A percentile compares a stretch with the other conserved stretches of the same genome.
Evolutionary conservation across 768 basidiomycete species (phyloP).

Genomic region (Aureoboletus auriporus): DNA sequence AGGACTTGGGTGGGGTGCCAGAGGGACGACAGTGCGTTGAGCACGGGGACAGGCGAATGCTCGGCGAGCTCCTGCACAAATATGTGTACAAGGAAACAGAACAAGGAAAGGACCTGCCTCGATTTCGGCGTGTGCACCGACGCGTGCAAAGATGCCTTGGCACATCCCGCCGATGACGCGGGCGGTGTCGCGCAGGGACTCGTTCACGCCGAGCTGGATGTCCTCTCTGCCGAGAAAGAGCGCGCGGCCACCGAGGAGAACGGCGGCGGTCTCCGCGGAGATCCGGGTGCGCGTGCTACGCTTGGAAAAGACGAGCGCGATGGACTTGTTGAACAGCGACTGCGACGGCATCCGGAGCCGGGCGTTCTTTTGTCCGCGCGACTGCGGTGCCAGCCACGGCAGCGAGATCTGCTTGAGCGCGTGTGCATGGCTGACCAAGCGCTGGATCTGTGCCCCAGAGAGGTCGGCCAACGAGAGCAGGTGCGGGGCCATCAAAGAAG

Average conservation of each 20-base stretch:
- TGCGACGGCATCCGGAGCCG: conserved; percentile 61
- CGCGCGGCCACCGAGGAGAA: conserved; percentile 80
- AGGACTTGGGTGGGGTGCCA: conserved; percentile 98
- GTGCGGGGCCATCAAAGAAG: conserved; percentile 46
- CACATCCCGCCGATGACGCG: conserved; percentile 92
- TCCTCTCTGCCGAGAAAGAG: conserved; percentile 88
- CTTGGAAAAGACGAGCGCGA: conserved; percentile 91
- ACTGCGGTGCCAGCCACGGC: conserved; percentile 65
- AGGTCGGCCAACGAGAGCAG: conserved; percentile 91
- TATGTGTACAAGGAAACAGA: not conserved
- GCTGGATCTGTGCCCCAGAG: conserved; percentile 64
- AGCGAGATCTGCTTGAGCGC: conserved; percentile 55
- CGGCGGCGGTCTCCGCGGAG: conserved; percentile 77
- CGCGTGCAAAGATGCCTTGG: conserved; percentile 95
- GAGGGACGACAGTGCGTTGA: conserved; percentile 92
- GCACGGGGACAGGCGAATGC: conserved; percentile 88
- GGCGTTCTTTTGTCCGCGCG: conserved; percentile 24
- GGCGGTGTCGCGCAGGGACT: conserved; percentile 78
- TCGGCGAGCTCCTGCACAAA: conserved; percentile 76
- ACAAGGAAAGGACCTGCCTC: conserved; percentile 53
- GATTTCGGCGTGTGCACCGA: conserved; percentile 88
- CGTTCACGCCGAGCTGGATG: conserved; percentile 96
- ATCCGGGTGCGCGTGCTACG: conserved; percentile 90
- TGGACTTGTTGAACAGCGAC: conserved; percentile 74
- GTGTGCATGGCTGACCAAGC: conserved; percentile 61